Base-by-base conservation (phyloP, 1,284 basidiomycete genomes). In the Fomes fomentarius region DNA sequence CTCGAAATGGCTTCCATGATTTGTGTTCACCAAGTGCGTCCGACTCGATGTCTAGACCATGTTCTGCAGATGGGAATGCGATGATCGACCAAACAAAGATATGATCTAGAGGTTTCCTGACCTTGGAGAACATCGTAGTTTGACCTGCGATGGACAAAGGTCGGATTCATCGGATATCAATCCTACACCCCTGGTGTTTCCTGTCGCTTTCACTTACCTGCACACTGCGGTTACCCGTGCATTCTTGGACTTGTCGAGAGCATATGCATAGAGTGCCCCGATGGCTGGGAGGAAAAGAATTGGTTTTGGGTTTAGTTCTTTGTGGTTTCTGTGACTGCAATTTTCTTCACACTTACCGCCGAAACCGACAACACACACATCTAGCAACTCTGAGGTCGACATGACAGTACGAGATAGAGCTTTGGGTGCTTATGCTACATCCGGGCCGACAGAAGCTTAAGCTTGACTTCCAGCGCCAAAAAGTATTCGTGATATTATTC, bases 1-100 rank as follows among this genome's bases (percentile, higher is more conserved):
- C 66, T 69, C 73, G 52, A 46, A 69, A 62, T 9, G 72, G 72
- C 42, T 67, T 65, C 72, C 72, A 75, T 8, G 58, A 50, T 6
- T 59, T 30, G 19, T 63, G 43, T 2, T 30, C 54, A 2, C 71
- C 72, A 7, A 73, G 57, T 28, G 53, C 63, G 15, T 70, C 66
- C 3, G 73, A 72, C 7, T 63, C 62, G 10, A 74, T 61, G 26
- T 70, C 62, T 7, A 74, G 51, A 0, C 73, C 73, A 35, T 67
- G 43, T 31, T 67, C 73, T 75, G 42, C 15, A 52, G 6, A 12
- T n/a, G 28, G 6, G 28, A 26, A 28, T 10, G 25, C 19, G 43
- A 31, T 28, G 30, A 26, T 47, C 30, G 50, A 28, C 31, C 2
- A 14, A 15, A 28, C 17, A 24, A 19, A 19, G 10, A 35, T 31